These are phyloP conservation scores for Barnettozyma sucrosica DNA, from an alignment of 805 yeast genomes.

Conservation along the genomic window DNA sequence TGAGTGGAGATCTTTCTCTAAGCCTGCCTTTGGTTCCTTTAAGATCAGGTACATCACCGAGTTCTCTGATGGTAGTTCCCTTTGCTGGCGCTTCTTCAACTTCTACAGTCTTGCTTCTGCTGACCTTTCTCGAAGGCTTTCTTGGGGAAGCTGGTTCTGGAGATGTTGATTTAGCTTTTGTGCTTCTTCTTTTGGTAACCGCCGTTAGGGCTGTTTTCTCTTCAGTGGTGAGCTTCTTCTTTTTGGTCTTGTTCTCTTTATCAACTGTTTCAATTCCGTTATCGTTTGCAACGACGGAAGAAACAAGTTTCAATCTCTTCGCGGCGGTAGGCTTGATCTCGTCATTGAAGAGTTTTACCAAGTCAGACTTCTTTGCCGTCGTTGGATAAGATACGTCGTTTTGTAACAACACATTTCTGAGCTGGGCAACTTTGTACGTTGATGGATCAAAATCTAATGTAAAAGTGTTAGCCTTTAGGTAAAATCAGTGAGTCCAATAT, in stretches of 20 bases:
- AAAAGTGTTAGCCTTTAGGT: neutral
- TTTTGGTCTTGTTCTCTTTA: constrained; percentile 10
- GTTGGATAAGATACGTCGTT: constrained; percentile 58
- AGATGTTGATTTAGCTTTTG: neutral
- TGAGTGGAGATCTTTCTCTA: constrained; percentile 11
- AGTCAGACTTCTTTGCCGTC: constrained; percentile 60
- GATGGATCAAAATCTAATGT: constrained; percentile 58
- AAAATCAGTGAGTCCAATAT: neutral
- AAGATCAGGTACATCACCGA: constrained; percentile 15
- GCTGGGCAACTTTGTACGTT: constrained; percentile 57
- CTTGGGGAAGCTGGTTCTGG: constrained; percentile 6
- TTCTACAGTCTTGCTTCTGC: constrained; percentile 16
- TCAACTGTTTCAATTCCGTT: constrained; percentile 36
- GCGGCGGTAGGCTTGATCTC: constrained; percentile 46
- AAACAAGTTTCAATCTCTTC: constrained; percentile 30
- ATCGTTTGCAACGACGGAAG: constrained; percentile 29
- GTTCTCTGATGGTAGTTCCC: neutral
- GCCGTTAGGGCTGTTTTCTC: constrained; percentile 8
- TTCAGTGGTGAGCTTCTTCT: neutral
- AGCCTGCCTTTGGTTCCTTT: neutral
- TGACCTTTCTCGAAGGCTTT: constrained; percentile 18
- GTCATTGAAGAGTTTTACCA: constrained; percentile 54
- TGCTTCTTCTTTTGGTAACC: constrained; percentile 9
- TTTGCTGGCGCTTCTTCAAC: constrained; percentile 8
- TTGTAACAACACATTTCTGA: constrained; percentile 59